A percentile compares a stretch with the other conserved stretches of the same genome.
These are phyloP conservation scores for Emmonsiellopsis sp. DNA, from an alignment of 2,329 filamentous ascomycete genomes.

Conservation along the genomic window DNA sequence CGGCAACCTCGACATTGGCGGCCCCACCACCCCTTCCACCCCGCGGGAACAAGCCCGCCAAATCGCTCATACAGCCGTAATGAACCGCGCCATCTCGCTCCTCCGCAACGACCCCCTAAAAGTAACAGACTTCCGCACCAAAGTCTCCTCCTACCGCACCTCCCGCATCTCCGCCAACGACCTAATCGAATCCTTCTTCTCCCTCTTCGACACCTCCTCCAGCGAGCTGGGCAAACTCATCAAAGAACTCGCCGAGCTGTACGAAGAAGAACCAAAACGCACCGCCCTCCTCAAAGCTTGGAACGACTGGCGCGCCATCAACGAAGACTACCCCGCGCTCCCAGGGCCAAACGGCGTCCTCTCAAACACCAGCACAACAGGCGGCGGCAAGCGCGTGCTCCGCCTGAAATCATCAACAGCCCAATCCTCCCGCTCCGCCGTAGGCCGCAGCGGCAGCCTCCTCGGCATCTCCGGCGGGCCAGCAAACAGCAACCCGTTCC, in stretches of 20 bases:
- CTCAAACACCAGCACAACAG: conserved; percentile 46
- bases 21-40: conserved; percentile 37
- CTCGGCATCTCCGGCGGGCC: conserved; percentile 26
- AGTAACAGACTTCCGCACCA: conserved; percentile 65
- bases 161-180: conserved; percentile 61
- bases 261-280: conserved; percentile 70
- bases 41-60: conserved; percentile 74
- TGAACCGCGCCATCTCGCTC: conserved; percentile 74
- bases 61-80: conserved; percentile 71
- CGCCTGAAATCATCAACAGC: conserved; percentile 61
- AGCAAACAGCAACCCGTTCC: conserved; percentile 31
- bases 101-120: conserved; percentile 69
- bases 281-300: conserved; percentile 70
- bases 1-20: conserved; percentile 44
- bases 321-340: conserved; percentile 87
- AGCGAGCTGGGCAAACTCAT: conserved; percentile 79
- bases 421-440: conserved; percentile 55
- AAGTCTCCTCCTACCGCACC: conserved; percentile 69
- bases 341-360: conserved; percentile 65
- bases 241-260: conserved; percentile 85
- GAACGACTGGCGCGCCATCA: conserved; percentile 93
- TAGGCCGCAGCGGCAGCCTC: conserved; percentile 49
- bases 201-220: conserved; percentile 73
- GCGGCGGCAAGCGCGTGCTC: conserved; percentile 55
- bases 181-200: conserved; percentile 80